Percentiles rank a stretch among this genome's conserved stretches.
These are phyloP conservation scores for Suillus subalutaceus DNA, from an alignment of 768 basidiomycete species.

Conservation along the genomic window DNA sequence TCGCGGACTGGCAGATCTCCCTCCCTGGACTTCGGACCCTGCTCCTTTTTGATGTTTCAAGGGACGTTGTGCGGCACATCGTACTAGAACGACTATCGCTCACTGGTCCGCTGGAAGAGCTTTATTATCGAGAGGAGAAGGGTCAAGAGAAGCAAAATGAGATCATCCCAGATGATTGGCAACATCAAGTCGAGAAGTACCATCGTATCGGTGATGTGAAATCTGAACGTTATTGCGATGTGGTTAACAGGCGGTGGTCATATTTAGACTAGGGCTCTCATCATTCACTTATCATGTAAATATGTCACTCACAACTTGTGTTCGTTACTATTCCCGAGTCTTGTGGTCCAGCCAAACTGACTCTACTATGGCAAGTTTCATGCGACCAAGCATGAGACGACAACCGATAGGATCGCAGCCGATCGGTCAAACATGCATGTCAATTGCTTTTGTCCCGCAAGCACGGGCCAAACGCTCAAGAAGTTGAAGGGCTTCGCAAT, in stretches of 20 bases:
- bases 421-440: neutral
- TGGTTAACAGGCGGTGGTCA: neutral
- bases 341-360: too few relatives aligned
- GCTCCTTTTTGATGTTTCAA: neutral
- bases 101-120: neutral
- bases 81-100: neutral
- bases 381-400: too few relatives aligned
- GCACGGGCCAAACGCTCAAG: neutral
- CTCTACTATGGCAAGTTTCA: too few relatives aligned
- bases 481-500: neutral
- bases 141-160: neutral
- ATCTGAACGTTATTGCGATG: neutral
- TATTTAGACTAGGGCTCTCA: neutral
- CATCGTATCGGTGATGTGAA: neutral
- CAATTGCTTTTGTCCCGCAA: neutral
- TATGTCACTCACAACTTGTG: neutral
- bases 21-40: neutral
- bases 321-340: too few relatives aligned
- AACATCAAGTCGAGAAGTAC: neutral
- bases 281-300: neutral
- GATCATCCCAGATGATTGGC: neutral
- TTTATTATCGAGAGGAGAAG: neutral
- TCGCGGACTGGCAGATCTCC: neutral
- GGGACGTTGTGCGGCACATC: neutral
- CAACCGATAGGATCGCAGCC: neutral